Evolutionary conservation across 129 eudicot species (phyloP).

Genomic region (Artemisia tridentata): DNA sequence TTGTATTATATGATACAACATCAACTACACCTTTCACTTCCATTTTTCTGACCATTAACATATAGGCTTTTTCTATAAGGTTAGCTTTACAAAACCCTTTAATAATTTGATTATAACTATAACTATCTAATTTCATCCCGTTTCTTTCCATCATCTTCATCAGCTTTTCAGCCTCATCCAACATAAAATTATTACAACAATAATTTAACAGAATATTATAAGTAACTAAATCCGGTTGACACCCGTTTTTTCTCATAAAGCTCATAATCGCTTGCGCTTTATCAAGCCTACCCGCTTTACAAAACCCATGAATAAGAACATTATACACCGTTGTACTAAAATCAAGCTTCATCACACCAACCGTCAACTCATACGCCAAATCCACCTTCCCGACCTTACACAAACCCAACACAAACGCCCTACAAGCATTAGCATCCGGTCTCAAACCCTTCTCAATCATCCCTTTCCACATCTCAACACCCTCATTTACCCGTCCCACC

Average conservation of each 20-base stretch:
- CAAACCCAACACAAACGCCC: constrained; percentile 80
- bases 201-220: constrained; percentile 66
- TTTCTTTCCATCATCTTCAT: constrained; percentile 53
- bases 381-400: constrained; percentile 76
- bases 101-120: constrained; percentile 80
- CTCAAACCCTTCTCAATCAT: constrained; percentile 58
- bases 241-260: constrained; percentile 76
- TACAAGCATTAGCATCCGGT: constrained; percentile 80
- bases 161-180: constrained; percentile 76
- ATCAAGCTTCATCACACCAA: constrained; percentile 59
- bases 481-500: constrained; percentile 47
- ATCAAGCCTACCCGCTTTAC: constrained; percentile 64
- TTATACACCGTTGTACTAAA: constrained; percentile 60
- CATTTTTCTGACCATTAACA: constrained; percentile 64
- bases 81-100: constrained; percentile 82
- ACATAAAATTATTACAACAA: constrained; percentile 68
- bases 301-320: constrained; percentile 71
- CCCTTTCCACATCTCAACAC: constrained; percentile 78
- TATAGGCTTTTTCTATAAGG: constrained; percentile 69
- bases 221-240: constrained; percentile 78
- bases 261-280: constrained; percentile 69
- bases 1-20: constrained; percentile 88
- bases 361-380: constrained; percentile 85
- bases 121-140: constrained; percentile 66
- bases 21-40: constrained; percentile 66